Conservation (phyloP, 805 yeast species). For the Huiozyma sinensis region DNA sequence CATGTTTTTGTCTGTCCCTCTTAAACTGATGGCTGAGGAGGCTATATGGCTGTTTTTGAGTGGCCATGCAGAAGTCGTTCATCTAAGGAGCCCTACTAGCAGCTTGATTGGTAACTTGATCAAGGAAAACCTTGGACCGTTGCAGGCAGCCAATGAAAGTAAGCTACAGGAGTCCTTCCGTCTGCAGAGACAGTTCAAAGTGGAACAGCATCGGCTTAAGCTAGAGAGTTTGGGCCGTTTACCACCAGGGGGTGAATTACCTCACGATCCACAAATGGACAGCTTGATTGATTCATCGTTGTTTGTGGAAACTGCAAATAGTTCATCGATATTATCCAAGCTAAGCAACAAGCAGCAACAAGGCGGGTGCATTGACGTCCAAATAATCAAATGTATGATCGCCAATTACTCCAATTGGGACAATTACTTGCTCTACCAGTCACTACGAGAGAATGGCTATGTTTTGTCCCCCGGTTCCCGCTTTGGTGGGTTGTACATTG, state of each 20-base stretch:
- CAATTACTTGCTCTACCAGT: slow-evolving; percentile 30
- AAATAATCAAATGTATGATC: background rate
- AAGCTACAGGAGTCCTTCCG: slow-evolving; percentile 10
- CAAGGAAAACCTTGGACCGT: background rate
- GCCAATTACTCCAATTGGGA: slow-evolving; percentile 5
- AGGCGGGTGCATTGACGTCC: background rate
- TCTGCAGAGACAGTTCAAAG: slow-evolving; percentile 13
- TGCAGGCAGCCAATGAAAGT: slow-evolving; percentile 1
- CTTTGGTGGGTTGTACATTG: slow-evolving; percentile 82
- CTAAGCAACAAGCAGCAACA: background rate
- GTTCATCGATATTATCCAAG: slow-evolving; percentile 5
- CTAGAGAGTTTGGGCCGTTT: slow-evolving; percentile 11
- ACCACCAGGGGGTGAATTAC: background rate
- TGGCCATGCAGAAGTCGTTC: slow-evolving; percentile 29
- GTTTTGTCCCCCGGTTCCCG: slow-evolving; percentile 74
- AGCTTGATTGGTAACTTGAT: slow-evolving; percentile 1
- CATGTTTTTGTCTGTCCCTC: slow-evolving; percentile 73
- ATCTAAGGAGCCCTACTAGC: slow-evolving; percentile 34
- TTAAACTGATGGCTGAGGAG: slow-evolving; percentile 66
- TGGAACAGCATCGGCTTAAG: slow-evolving; percentile 15
- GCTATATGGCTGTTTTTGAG: slow-evolving; percentile 48
- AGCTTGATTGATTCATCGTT: slow-evolving; percentile 17
- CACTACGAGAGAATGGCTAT: slow-evolving; percentile 31
- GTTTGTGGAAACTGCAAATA: slow-evolving; percentile 15
- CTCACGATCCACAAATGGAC: background rate